Base-by-base conservation (phyloP, 345 rosid species). In the Boechera divaricarpa region DNA sequence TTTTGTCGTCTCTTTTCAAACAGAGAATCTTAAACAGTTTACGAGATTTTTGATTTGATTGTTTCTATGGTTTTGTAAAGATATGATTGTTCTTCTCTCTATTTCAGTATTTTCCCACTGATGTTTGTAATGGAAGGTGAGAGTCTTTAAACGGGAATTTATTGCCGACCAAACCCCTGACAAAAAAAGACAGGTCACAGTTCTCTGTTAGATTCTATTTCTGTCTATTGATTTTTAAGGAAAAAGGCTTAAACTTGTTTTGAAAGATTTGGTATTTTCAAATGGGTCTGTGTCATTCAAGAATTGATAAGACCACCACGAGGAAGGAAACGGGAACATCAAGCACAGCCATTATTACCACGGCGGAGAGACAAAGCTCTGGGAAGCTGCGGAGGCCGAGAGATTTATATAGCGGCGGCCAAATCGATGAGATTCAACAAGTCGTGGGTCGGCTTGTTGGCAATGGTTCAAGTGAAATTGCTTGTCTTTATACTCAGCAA, bases 401-500 rank as follows among this genome's bases (percentile, higher is more conserved):
- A 54, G 75, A 80, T 69, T 79, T 73, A 70, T 18, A 62, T 26
- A 58, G 71, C 73, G 69, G 75, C 21, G 79, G 68, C 7, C 77
- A 69, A 42, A 81, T 79, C 73, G 65, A 72, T 59, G 85, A 85
- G 80, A 78, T 86, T 63, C 76, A 70, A 70, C 87, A 78, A 59
- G 70, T 88, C 52, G 83, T 86, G 18, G 93, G 93, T 48, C 86
- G 90, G 86, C 73, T 90, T 82, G 81, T 76, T 75, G 65, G 69
- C 28, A 94, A 87, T 77, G 90, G 88, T 73, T 82, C 91, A 33
- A 88, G 84, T 76, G 83, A 83, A 5, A 81, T 49, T 51, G 91
- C 94, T 28, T 86, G 91, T 90, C 80, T 94, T 74, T 80, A 94
- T 39, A 91, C 98, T 48, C 97, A 91, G 16, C 98, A 94, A 81